Evolutionary conservation across 495 filamentous ascomycete genomes (phyloP), one percentile per base, ranked within the genome.

Genomic region (Beverwykella pulmonaria): DNA sequence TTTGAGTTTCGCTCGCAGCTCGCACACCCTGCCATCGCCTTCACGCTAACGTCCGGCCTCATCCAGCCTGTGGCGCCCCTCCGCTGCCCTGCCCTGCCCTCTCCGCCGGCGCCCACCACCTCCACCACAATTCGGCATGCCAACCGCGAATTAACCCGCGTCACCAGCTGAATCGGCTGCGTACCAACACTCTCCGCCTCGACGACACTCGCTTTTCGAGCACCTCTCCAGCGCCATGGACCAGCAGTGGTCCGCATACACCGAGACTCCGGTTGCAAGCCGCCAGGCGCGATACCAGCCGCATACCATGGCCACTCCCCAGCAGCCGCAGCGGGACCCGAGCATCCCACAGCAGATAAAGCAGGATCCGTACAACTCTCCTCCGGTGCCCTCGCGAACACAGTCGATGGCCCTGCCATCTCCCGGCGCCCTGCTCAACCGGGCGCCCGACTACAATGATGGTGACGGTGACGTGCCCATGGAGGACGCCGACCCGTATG

Each of bases 401-500:
- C 74, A 70, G 20, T 73, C 75, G 4, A 71, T 78, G 64, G 60
- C 74, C 7, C 64, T 78, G 14, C 55, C 73, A 8, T 74, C 77
- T 15, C 73, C 75, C 15, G 48, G 61, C 27, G 73, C 34, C 19
- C 36, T 53, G 1, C 67, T 70, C 32, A 57, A 62, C 52, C 68
- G 76, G 25, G 58, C 54, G 12, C 67, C 67, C 32, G 72, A 76
- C 5, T 78, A 74, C 65, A 75, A 75, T 48, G 93, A 92, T 76
- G 85, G 86, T 63, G 92, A 97, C 81, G 87, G 87, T 67, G 92
- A 96, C 81, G 86, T 94, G 62, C 82, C 88, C 47, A 97, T 97
- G 92, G 90, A 94, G 75, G 93, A 96, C 74, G 91, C 90, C 39
- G 92, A 96, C 75, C 86, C 88, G 44, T 95, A 92, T 80, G 17